Conservation (phyloP, 345 rosid genomes). For the Citrus sp. region DNA sequence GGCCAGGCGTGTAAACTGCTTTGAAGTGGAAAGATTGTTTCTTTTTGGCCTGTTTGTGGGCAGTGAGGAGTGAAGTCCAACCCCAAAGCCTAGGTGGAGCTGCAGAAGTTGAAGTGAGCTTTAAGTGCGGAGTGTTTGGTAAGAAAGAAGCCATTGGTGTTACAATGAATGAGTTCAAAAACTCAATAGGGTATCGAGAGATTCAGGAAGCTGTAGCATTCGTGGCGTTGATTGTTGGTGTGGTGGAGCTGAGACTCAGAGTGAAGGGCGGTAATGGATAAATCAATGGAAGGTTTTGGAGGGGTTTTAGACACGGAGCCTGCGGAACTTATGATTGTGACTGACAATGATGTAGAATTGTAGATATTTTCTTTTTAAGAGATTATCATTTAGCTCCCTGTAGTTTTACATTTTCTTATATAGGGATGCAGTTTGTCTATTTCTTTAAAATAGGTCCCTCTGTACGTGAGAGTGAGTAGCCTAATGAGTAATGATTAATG, state of each 20-base stretch:
- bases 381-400: no score
- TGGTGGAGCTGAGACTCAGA: neutral
- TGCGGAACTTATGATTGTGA: neutral
- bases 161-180: neutral
- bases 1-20: conserved; percentile 42
- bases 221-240: neutral
- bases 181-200: conserved; percentile 14
- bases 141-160: conserved; percentile 37
- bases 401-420: no score
- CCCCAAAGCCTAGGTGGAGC: neutral
- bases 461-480: no score
- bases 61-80: neutral
- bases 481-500: no score
- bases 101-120: neutral
- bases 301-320: conserved; percentile 7
- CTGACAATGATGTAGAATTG: neutral
- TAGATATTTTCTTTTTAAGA: neutral
- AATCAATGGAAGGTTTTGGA: conserved; percentile 29
- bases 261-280: neutral
- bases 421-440: no score
- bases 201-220: conserved; percentile 15
- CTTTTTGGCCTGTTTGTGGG: neutral
- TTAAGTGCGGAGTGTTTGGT: neutral
- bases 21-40: conserved; percentile 23
- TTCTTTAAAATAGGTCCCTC: no score